These are phyloP conservation scores for Dillenia suffruticosa DNA, from an alignment of 164 flowering plant genomes.

Conservation along the genomic window DNA sequence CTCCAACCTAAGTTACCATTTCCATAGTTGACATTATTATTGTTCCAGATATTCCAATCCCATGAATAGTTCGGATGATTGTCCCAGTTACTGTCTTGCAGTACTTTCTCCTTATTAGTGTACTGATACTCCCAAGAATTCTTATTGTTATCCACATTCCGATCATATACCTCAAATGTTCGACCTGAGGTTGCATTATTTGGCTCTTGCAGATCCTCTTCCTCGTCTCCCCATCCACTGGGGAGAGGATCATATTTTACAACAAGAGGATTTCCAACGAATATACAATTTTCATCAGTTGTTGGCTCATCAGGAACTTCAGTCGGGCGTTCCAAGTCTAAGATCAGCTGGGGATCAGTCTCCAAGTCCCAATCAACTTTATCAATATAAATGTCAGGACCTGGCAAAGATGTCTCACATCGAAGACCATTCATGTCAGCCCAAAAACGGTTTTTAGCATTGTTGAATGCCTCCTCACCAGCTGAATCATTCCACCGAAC, in stretches of 20 bases:
- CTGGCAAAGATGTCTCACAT: slow-evolving; percentile 39
- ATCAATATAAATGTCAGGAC: slow-evolving; percentile 59
- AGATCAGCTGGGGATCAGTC: slow-evolving; percentile 39
- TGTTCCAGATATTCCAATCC: slow-evolving; percentile 20
- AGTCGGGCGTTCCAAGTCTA: slow-evolving; percentile 34
- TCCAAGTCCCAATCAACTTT: slow-evolving; percentile 47
- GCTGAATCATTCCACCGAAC: slow-evolving; percentile 73
- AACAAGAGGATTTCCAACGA: slow-evolving; percentile 10
- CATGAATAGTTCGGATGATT: slow-evolving; percentile 5
- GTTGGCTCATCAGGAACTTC: slow-evolving; percentile 23
- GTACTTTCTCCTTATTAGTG: slow-evolving; percentile 5
- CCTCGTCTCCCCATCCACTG: slow-evolving; percentile 2
- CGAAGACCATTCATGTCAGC: slow-evolving; percentile 41
- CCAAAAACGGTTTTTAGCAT: slow-evolving; percentile 57
- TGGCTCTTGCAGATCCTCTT: neutral
- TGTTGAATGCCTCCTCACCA: slow-evolving; percentile 60
- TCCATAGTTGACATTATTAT: slow-evolving; percentile 4
- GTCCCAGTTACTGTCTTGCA: slow-evolving; percentile 22
- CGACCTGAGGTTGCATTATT: slow-evolving; percentile 4
- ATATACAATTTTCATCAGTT: slow-evolving; percentile 2
- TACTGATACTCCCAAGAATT: slow-evolving; percentile 29
- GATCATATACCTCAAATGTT: slow-evolving; percentile 8
- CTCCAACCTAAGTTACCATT: slow-evolving; percentile 19
- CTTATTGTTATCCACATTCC: slow-evolving; percentile 4
- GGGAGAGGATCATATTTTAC: too few species aligned